Percentiles rank a stretch among this genome's conserved stretches.
Conservation (phyloP, 441 rosid species). For the Aquilaria agallochum region DNA sequence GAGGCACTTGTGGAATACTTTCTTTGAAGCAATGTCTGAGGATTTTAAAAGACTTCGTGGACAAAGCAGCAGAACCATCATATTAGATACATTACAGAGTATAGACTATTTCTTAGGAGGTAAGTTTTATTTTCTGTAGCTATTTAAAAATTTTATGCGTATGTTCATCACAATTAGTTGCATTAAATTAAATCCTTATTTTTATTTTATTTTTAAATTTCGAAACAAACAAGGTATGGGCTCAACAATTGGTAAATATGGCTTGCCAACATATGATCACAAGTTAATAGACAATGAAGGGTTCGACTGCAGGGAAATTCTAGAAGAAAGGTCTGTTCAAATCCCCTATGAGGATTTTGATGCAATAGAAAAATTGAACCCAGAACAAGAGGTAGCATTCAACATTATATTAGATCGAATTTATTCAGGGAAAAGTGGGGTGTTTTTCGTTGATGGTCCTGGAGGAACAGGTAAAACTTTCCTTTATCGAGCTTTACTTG, state of each 20-base stretch:
- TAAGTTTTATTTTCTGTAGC: no score
- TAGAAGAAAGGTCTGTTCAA: neutral
- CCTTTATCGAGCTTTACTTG: no score
- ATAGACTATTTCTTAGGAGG: neutral
- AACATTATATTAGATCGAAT: no score
- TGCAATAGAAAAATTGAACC: neutral
- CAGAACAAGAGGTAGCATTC: neutral
- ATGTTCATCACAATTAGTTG: no score
- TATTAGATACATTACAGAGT: neutral
- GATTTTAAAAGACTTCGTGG: neutral
- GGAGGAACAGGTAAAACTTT: no score
- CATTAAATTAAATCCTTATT: neutral
- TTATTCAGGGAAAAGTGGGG: no score
- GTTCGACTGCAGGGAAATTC: no score
- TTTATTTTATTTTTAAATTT: neutral
- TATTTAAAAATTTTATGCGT: no score
- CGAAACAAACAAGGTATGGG: neutral
- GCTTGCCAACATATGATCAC: no score
- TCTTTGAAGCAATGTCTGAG: neutral
- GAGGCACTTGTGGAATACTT: neutral
- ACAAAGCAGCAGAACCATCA: neutral
- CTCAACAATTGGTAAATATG: no score
- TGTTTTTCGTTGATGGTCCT: no score
- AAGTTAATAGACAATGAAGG: no score
- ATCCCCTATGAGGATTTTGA: neutral